Evolutionary conservation across 192 early-diverging fungal genomes (phyloP).

Genomic region (Coemansia sp.): DNA sequence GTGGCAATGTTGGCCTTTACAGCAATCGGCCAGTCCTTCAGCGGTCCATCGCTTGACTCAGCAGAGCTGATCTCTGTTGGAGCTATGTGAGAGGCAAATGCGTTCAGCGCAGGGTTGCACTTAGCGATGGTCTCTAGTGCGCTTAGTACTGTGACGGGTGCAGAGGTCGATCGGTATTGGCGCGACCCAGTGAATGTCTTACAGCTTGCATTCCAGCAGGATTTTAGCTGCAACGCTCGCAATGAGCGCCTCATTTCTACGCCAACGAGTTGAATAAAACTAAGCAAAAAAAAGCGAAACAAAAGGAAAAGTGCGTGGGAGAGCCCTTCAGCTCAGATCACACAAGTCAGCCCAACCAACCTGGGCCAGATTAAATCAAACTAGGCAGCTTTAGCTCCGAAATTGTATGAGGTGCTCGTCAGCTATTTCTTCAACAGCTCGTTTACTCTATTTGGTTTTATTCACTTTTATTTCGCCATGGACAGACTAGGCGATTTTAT

Average conservation of each 20-base stretch:
- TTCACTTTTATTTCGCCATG: constrained; percentile 19
- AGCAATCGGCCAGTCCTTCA: constrained; percentile 71
- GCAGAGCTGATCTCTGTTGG: not conserved
- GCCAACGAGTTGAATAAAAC: not conserved
- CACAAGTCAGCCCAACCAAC: not conserved
- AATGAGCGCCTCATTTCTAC: not conserved
- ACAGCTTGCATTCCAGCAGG: not conserved
- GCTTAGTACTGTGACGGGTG: constrained; percentile 9
- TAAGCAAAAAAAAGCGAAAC: not conserved
- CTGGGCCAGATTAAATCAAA: not conserved
- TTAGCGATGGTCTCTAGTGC: constrained; percentile 20
- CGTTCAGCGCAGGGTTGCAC: constrained; percentile 32
- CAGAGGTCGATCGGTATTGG: not conserved
- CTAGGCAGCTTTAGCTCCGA: not conserved
- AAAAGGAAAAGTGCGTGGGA: not conserved
- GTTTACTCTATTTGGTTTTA: not conserved
- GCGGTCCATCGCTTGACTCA: constrained; percentile 20
- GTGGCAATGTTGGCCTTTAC: constrained; percentile 87
- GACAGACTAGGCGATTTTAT: constrained; percentile 49
- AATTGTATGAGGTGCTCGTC: not conserved
- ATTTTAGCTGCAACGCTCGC: not conserved
- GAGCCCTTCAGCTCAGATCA: not conserved
- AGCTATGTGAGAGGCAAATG: constrained; percentile 12
- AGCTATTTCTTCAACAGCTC: not conserved
- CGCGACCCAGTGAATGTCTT: not conserved